phyloP scores from a whole-genome alignment of 2,329 filamentous ascomycete species.

The Herpotrichia juniperi region DNA sequence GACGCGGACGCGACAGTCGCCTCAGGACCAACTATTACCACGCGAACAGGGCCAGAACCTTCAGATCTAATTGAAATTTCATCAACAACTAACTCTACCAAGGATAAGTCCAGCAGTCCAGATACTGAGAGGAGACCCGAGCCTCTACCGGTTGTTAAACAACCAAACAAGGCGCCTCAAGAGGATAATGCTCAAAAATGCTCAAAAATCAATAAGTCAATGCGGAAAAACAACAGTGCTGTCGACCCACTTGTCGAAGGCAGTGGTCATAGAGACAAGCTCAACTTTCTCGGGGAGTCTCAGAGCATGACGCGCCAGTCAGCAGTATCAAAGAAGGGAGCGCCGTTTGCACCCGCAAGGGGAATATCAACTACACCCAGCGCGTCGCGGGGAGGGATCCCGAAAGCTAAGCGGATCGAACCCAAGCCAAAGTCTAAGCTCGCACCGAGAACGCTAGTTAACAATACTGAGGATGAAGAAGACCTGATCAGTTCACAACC shows the following conservation, averaged over 20 bases:
- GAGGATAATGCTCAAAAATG: conserved; percentile 6
- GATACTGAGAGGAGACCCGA: no score
- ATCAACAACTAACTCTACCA: neutral
- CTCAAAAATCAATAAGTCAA: conserved; percentile 10
- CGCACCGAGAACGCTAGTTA: neutral
- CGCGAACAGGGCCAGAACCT: neutral
- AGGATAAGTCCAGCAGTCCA: no score
- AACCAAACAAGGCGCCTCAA: neutral
- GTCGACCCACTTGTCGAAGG: neutral
- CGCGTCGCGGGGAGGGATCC: neutral
- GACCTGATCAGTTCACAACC: conserved; percentile 2
- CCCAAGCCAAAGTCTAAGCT: conserved; percentile 4
- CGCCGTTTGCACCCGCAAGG: neutral
- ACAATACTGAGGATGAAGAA: conserved; percentile 11
- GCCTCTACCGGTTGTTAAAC: neutral
- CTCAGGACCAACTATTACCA: neutral
- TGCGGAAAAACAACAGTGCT: neutral
- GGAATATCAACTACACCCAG: neutral
- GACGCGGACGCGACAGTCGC: neutral
- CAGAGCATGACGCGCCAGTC: conserved; percentile 8
- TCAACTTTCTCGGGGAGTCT: conserved; percentile 15
- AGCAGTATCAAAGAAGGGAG: neutral
- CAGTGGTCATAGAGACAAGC: conserved; percentile 1
- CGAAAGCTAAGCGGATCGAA: neutral
- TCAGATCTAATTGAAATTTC: neutral